Base-by-base conservation (phyloP, 768 basidiomycete species). In the Ramaria sp. region DNA sequence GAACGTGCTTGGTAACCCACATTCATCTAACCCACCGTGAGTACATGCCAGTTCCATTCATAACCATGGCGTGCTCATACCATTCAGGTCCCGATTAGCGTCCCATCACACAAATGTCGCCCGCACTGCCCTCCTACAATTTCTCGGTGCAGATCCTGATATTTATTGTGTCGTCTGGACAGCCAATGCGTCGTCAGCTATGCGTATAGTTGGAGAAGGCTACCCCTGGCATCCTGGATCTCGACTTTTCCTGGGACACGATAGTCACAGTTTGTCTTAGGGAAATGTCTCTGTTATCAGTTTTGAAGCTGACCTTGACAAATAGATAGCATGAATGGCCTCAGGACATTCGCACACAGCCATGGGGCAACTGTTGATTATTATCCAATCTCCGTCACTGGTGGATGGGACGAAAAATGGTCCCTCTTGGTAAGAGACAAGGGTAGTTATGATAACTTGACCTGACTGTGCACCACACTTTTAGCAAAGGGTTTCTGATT, bases 171-270 rank as follows among this genome's bases (percentile, higher is more conserved):
- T 90, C 51, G 72, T 91, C 47, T 91, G 90, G 67, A 90, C 88
- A 3, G 69, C 83, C 9, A 91, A 91, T 63, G 83, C 88, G 7
- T 82, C 83, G 7, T 83, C 74, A 5, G 87, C 88, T 0, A 71
- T 92, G 60, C 90, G 89, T 62, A 74, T 92, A 30, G 76, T 91
- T 38, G 89, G 88, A 32, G 88, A 92, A 66, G 73, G 86, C 0
- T 92, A 81, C 60, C 85, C 84, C 0, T 91, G 89, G 62, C 65
- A 63, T 3, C 69, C 69, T 37, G 75, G 72, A n/a, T 77, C 81
- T 49, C 67, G 66, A 44, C 82, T 81, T 61, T 75, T 91, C 48
- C 78, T 91, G 53, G 78, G 83, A 18, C 73, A 76, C 15, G 88
- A 92, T 66, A 83, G 85, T 6, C 89, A 92, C 65, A 55, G 53